phyloP scores from a whole-genome alignment of 1,284 basidiomycete genomes.

The Anthracocystis walkeri region DNA sequence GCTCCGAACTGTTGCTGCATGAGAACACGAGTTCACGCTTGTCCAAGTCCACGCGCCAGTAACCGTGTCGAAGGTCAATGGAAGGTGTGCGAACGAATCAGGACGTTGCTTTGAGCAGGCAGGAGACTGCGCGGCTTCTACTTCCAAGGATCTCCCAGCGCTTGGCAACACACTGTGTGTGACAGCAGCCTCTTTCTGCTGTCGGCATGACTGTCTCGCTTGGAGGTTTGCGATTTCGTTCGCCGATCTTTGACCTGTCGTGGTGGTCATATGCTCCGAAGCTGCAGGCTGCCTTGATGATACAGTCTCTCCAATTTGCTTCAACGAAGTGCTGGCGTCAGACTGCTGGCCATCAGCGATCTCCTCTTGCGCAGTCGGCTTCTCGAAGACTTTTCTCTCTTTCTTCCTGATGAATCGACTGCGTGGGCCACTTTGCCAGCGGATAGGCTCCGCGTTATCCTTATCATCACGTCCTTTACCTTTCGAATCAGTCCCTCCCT shows the following conservation, averaged over 20 bases:
- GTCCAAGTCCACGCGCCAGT: conserved; percentile 7
- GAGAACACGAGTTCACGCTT: conserved; percentile 7
- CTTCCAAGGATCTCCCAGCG: neutral
- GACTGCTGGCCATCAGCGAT: no score
- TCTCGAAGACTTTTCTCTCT: neutral
- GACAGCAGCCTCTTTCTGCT: neutral
- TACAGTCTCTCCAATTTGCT: neutral
- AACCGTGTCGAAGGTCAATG: neutral
- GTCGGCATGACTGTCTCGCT: neutral
- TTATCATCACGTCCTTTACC: neutral
- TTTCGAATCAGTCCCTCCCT: neutral
- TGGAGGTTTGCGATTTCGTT: neutral
- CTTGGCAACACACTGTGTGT: neutral
- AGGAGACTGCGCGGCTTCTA: neutral
- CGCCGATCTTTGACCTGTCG: neutral
- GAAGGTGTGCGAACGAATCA: neutral
- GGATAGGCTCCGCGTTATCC: conserved; percentile 15
- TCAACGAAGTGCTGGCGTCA: neutral
- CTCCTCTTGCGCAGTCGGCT: neutral
- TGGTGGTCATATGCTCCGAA: neutral
- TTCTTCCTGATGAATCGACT: conserved; percentile 35
- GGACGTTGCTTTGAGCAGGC: neutral
- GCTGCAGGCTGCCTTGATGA: neutral
- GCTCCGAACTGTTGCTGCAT: conserved; percentile 5
- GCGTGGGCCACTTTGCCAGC: conserved; percentile 36